A percentile compares a stretch with the other conserved stretches of the same genome.
These are phyloP conservation scores for Cymodocea nodosa DNA, from an alignment of 116 monocot species.

Conservation along the genomic window DNA sequence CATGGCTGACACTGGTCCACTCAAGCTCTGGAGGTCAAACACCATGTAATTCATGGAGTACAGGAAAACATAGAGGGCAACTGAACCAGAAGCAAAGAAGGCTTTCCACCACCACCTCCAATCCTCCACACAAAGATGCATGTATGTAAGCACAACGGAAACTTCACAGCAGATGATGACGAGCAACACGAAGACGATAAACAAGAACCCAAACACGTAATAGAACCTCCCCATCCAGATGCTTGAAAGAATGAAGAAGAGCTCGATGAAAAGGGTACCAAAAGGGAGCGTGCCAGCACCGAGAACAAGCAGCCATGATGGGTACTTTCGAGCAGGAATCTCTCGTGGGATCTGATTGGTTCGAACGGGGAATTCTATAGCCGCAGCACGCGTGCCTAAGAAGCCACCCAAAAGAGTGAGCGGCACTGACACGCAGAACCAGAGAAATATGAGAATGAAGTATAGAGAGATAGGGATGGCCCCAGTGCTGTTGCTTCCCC, in stretches of 20 bases:
- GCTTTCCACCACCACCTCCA: constrained; percentile 99
- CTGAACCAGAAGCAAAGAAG: constrained; percentile 87
- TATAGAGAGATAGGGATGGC: constrained; percentile 77
- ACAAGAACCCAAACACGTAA: constrained; percentile 84
- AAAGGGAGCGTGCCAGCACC: constrained; percentile 87
- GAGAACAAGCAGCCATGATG: constrained; percentile 82
- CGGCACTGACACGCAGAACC: constrained; percentile 94
- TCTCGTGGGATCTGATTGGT: constrained; percentile 93
- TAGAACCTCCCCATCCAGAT: constrained; percentile 91
- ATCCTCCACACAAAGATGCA: constrained; percentile 96
- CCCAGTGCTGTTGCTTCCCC: constrained; percentile 83
- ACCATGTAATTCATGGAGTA: constrained; percentile 92
- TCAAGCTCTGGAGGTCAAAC: constrained; percentile 78
- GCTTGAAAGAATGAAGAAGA: constrained; percentile 92
- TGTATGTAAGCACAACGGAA: constrained; percentile 91
- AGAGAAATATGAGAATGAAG: constrained; percentile 55
- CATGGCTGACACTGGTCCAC: constrained; percentile 71
- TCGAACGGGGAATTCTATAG: constrained; percentile 57
- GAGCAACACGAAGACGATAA: constrained; percentile 73
- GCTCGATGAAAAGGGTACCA: constrained; percentile 91
- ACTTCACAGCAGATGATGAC: constrained; percentile 78
- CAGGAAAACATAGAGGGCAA: constrained; percentile 72
- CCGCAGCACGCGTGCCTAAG: constrained; percentile 47
- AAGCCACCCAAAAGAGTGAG: constrained; percentile 80
- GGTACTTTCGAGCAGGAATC: constrained; percentile 72